These are phyloP conservation scores for Fusarium euwallaceae DNA, from an alignment of 2,329 filamentous ascomycete species.

Conservation along the genomic window DNA sequence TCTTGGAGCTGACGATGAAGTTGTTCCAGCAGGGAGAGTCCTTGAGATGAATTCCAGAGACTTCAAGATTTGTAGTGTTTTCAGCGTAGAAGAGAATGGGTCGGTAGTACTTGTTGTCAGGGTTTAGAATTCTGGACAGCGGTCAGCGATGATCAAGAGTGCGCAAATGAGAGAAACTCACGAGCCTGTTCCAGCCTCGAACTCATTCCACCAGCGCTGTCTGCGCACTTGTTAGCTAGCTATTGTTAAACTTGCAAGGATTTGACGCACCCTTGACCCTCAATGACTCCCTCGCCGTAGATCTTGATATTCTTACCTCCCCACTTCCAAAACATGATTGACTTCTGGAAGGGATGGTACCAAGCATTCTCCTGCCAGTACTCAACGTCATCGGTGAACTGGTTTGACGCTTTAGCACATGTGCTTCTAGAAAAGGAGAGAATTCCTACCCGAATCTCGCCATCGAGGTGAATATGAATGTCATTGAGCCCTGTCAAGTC, in stretches of 20 bases:
- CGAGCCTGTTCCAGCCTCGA: conserved; percentile 33
- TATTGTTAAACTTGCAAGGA: background rate
- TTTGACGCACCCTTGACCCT: conserved; percentile 61
- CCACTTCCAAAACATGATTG: conserved; percentile 74
- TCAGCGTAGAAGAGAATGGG: conserved; percentile 73
- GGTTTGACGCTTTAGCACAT: background rate
- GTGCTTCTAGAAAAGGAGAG: background rate
- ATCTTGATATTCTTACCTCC: conserved; percentile 72
- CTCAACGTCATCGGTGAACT: conserved; percentile 59
- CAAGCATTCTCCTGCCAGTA: conserved; percentile 60
- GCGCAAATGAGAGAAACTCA: background rate
- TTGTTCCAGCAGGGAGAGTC: conserved; percentile 75
- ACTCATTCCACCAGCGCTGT: conserved; percentile 41
- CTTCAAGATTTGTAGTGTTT: conserved; percentile 69
- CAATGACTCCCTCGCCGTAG: conserved; percentile 67
- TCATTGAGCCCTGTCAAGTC: conserved; percentile 70
- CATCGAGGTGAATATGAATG: conserved; percentile 70
- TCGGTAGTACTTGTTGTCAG: conserved; percentile 67
- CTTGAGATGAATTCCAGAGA: conserved; percentile 70
- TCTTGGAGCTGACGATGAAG: conserved; percentile 69
- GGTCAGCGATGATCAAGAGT: background rate
- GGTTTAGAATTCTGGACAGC: conserved; percentile 57
- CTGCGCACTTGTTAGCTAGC: background rate
- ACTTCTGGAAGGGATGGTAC: conserved; percentile 60
- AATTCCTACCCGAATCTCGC: conserved; percentile 57